phyloP scores from a whole-genome alignment of 2,329 filamentous ascomycete species.

The Exophiala mesophila region DNA sequence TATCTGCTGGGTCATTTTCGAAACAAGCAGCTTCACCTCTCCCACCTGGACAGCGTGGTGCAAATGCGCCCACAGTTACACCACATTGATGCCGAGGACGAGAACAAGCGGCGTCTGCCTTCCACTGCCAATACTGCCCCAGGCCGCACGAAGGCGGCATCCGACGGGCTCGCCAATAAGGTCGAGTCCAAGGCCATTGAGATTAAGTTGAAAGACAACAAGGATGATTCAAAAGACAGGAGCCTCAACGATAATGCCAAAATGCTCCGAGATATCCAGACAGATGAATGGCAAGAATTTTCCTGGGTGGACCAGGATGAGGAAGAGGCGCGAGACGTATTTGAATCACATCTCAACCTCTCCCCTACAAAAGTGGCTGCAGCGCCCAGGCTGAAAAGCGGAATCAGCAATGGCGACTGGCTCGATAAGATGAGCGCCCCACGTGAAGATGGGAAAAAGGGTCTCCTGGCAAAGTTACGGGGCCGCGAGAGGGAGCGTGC shows the following conservation, averaged over 20 bases:
- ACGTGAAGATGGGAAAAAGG: conserved; percentile 33
- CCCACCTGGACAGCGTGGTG: conserved; percentile 74
- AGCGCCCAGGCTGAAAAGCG: conserved; percentile 48
- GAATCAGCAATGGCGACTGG: conserved; percentile 55
- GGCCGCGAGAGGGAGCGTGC: conserved; percentile 26
- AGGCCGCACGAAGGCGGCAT: conserved; percentile 30
- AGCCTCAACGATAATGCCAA: conserved; percentile 67
- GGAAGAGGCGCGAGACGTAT: conserved; percentile 52
- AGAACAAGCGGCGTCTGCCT: conserved; percentile 45
- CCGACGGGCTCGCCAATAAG: conserved; percentile 42
- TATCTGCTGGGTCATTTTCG: conserved; percentile 94
- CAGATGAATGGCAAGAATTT: conserved; percentile 75
- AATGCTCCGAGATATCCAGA: conserved; percentile 71
- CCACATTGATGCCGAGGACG: conserved; percentile 84
- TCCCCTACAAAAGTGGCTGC: conserved; percentile 37
- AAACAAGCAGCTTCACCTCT: conserved; percentile 78
- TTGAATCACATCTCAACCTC: conserved; percentile 66
- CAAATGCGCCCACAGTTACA: conserved; percentile 89
- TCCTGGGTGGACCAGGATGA: conserved; percentile 76
- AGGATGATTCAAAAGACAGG: conserved; percentile 40
- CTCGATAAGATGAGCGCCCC: conserved; percentile 59
- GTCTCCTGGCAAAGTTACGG: conserved; percentile 23
- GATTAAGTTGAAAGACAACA: conserved; percentile 71
- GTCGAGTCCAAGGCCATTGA: conserved; percentile 70
- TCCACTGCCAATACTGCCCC: conserved; percentile 28